Evolutionary conservation across 768 basidiomycete species (phyloP).

Genomic region (Brasilioporus rufonigricans): DNA sequence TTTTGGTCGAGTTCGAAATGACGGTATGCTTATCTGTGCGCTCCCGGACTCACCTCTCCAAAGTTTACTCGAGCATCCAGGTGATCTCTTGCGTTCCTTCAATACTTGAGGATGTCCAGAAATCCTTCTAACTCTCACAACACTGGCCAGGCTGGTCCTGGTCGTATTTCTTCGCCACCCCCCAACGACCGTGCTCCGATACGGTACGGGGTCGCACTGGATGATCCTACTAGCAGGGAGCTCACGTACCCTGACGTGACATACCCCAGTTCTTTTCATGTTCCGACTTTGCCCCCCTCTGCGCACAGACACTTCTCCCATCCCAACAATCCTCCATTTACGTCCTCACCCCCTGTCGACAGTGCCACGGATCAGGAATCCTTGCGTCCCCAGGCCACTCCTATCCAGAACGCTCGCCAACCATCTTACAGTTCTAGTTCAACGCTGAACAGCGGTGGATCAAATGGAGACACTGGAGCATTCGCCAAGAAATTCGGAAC

Average conservation of each 20-base stretch:
- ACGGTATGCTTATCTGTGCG: slow-evolving; percentile 8
- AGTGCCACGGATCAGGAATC: neutral
- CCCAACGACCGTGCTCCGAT: neutral
- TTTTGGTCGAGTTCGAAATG: slow-evolving; percentile 21
- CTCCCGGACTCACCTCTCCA: neutral
- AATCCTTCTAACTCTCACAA: slow-evolving; percentile 9
- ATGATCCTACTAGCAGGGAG: neutral
- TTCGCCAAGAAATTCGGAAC: slow-evolving; percentile 14
- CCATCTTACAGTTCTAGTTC: slow-evolving; percentile 37
- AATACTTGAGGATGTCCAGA: slow-evolving; percentile 17
- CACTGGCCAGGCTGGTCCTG: slow-evolving; percentile 24
- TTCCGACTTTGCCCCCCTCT: slow-evolving; percentile 6
- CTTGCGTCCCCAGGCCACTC: slow-evolving; percentile 14
- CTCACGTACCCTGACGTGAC: slow-evolving; percentile 1
- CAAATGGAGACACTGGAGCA: slow-evolving; percentile 19
- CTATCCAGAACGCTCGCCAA: slow-evolving; percentile 22
- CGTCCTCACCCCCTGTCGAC: neutral
- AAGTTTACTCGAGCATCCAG: slow-evolving; percentile 13
- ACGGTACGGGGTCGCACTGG: neutral
- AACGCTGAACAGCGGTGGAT: slow-evolving; percentile 33
- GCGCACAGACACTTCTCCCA: neutral
- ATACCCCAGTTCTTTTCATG: slow-evolving; percentile 10
- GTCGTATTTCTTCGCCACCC: neutral
- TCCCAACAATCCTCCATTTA: neutral
- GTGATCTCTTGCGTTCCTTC: slow-evolving; percentile 15